Evolutionary conservation across 306 rosid species (phyloP).

Genomic region (Trichosanthes truncata): DNA sequence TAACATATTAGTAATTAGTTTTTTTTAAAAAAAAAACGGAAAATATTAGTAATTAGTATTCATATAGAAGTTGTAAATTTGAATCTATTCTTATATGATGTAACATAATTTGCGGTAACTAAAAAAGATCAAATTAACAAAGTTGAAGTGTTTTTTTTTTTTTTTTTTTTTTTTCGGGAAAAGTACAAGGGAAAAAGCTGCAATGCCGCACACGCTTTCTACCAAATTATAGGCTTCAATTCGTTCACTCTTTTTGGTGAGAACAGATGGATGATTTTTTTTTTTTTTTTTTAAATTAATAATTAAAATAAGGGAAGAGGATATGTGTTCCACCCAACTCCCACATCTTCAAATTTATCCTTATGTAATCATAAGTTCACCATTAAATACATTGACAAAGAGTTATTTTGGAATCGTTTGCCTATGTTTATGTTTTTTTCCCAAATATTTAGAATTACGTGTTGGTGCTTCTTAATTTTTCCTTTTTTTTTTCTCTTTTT

Average conservation of each 20-base stretch:
- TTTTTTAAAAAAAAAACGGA: no score
- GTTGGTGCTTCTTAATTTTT: not conserved
- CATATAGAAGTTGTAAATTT: no score
- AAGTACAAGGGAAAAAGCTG: not conserved
- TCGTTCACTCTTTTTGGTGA: conserved; percentile 2
- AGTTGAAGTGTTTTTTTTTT: no score
- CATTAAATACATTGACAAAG: not conserved
- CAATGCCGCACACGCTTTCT: conserved; percentile 1
- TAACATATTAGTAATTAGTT: no score
- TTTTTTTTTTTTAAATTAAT: not conserved
- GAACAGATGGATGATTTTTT: not conserved
- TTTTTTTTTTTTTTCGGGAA: not conserved
- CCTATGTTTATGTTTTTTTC: not conserved
- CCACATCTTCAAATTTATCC: conserved; percentile 5
- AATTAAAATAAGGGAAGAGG: not conserved
- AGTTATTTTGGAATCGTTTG: not conserved
- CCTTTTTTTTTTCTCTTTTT: not conserved
- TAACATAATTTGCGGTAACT: no score
- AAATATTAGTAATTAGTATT: no score
- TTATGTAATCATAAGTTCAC: not conserved
- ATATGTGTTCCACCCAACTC: conserved; percentile 6
- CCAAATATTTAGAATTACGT: not conserved
- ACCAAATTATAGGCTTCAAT: conserved; percentile 3
- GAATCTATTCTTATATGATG: no score
- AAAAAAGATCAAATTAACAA: no score